Evolutionary conservation across 2,329 filamentous ascomycete genomes (phyloP), one percentile per base, ranked within the genome.

Genomic region (Conoideocrella luteorostrata): DNA sequence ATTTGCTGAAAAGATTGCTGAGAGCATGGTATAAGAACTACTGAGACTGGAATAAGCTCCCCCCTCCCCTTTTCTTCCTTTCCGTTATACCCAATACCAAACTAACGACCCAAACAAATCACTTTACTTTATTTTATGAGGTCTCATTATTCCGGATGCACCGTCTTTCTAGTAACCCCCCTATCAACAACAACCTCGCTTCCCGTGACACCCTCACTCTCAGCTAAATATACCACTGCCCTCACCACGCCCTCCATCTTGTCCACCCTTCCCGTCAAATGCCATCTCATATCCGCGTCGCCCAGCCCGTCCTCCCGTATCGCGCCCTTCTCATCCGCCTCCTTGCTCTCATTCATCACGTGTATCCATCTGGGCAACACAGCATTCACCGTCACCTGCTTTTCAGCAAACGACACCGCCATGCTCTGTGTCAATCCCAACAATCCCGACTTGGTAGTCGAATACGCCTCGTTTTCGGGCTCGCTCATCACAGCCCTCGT

Each of bases 321-420:
- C n/a, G n/a, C n/a, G n/a, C n/a, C n/a, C n/a, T n/a, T n/a, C n/a
- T 38, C 63, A 50, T 75, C 57, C 9, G 55, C 57, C 20, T 48
- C 53, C 30, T 47, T 51, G 44, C 52, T 54, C 46, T 60, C 56
- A 36, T 72, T 60, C 37, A 52, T 58, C 7, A 75, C 72, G 50
- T 74, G 64, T 37, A 77, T 72, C 73, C 72, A 76, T 0, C 72
- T 72, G 0, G 70, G 72, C 26, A 74, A 52, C 13, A 76, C 68
- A 0, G 70, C 64, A 47, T 74, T 75, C 21, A 72, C 68, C 4
- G 69, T 59, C 21, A 76, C 65, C 10, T 64, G 62, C 35, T 66
- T 62, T 4, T 58, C 54, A 39, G 66, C 60, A 12, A 75, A 55
- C 30, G 66, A 69, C 7, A 71, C 63, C 10, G 69, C 65, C 66